Percentiles rank a stretch among this genome's conserved stretches.
Conservation (phyloP, 1,284 basidiomycete species). For the Irpex sp. region DNA sequence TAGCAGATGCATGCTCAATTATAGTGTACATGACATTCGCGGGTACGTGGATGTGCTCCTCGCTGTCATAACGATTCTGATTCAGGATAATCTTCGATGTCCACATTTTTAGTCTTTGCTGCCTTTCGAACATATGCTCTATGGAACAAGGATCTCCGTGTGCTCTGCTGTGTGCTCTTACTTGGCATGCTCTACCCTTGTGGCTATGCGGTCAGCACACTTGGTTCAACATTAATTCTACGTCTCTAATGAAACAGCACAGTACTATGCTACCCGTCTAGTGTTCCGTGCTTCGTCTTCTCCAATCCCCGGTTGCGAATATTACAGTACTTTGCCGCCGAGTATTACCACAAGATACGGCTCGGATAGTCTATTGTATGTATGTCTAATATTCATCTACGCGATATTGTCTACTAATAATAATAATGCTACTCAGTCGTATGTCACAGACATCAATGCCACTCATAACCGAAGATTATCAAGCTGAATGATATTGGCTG, state of each 20-base stretch:
- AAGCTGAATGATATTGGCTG: background rate
- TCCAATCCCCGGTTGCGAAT: too few species aligned
- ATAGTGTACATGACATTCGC: too few species aligned
- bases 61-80: background rate
- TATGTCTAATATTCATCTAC: too few species aligned
- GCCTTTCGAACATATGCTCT: background rate
- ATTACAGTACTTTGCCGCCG: too few species aligned
- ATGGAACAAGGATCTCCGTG: background rate
- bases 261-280: background rate
- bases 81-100: background rate
- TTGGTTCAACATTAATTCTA: background rate
- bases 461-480: background rate
- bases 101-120: background rate
- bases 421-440: background rate
- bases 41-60: background rate
- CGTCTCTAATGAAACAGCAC: background rate
- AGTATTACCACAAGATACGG: too few species aligned
- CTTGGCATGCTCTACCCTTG: background rate
- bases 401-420: background rate
- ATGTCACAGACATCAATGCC: background rate
- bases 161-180: background rate
- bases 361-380: too few species aligned
- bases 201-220: background rate
- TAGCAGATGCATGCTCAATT: too few species aligned
- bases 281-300: too few species aligned